Conservation (phyloP, 176 grass and related monocot genomes). For the Triticum timopheevii region DNA sequence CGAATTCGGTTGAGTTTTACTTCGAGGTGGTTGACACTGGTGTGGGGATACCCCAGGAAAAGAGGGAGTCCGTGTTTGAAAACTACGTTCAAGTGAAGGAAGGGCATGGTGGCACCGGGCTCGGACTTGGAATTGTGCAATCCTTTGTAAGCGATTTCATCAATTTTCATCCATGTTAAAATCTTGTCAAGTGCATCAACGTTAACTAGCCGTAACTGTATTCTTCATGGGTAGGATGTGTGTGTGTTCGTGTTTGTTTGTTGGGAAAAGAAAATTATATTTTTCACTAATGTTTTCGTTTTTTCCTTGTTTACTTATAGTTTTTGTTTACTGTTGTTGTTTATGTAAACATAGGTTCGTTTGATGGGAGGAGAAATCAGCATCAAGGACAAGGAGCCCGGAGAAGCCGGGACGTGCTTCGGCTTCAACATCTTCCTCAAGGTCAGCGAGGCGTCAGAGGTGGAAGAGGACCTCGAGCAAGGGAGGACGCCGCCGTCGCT, state of each 20-base stretch:
- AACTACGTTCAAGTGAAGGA: slow-evolving; percentile 84
- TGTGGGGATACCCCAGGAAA: slow-evolving; percentile 64
- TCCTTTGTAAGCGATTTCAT: slow-evolving; percentile 55
- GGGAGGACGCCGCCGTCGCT: neutral
- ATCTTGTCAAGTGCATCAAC: neutral
- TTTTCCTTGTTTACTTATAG: neutral
- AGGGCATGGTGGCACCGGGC: slow-evolving; percentile 62
- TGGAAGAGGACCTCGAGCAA: slow-evolving; percentile 33
- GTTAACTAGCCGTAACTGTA: no score
- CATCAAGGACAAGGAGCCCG: slow-evolving; percentile 63
- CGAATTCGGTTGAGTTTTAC: slow-evolving; percentile 46
- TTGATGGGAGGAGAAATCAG: slow-evolving; percentile 88
- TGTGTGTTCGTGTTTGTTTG: no score
- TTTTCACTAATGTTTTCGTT: no score
- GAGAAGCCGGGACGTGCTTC: slow-evolving; percentile 70
- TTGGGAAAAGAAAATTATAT: no score
- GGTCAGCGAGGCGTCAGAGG: slow-evolving; percentile 16
- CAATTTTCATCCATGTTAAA: neutral
- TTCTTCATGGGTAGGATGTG: no score
- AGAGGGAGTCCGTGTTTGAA: slow-evolving; percentile 72
- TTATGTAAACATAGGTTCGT: slow-evolving; percentile 45
- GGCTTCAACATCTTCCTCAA: slow-evolving; percentile 73
- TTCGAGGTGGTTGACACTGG: slow-evolving; percentile 82
- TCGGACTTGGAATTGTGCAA: slow-evolving; percentile 91
- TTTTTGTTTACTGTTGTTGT: neutral